Percentiles rank a stretch among this genome's conserved stretches.
phyloP scores from a whole-genome alignment of 2,329 filamentous ascomycete genomes.

The Cladosporium sp. region DNA sequence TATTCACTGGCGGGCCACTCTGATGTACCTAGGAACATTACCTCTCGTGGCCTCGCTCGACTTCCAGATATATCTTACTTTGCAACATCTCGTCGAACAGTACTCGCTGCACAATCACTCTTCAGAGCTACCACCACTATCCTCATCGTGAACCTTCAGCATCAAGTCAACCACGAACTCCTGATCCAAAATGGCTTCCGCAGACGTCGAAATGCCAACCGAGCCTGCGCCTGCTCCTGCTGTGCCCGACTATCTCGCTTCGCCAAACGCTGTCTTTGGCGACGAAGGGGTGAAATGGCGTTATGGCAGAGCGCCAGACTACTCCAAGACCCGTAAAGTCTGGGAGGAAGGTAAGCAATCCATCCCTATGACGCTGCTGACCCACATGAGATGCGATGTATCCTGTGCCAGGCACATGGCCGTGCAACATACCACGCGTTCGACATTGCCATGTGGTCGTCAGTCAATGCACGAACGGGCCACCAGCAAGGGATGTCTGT shows the following conservation, averaged over 20 bases:
- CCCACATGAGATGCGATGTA: neutral
- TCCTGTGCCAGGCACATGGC: conserved; percentile 2
- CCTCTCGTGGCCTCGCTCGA: neutral
- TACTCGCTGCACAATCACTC: neutral
- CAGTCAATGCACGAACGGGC: neutral
- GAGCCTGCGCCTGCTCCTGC: conserved; percentile 31
- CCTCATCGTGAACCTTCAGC: no score
- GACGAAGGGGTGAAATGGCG: conserved; percentile 55
- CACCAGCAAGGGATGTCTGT: conserved; percentile 9
- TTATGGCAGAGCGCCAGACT: conserved; percentile 59
- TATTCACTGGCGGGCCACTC: neutral
- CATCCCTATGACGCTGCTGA: neutral
- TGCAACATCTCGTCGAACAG: neutral
- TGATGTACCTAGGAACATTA: neutral
- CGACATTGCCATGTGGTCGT: neutral
- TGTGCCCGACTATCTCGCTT: conserved; percentile 56
- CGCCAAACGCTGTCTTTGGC: conserved; percentile 55
- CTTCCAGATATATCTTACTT: conserved; percentile 13
- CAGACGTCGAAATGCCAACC: conserved; percentile 22
- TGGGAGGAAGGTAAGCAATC: conserved; percentile 53
- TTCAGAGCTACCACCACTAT: neutral
- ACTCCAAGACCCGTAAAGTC: conserved; percentile 58
- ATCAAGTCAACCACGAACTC: neutral
- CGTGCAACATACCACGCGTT: neutral
- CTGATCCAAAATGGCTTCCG: conserved; percentile 24